Evolutionary conservation across 257 asterid genomes (phyloP).

Genomic region (Cruciata laevipes): DNA sequence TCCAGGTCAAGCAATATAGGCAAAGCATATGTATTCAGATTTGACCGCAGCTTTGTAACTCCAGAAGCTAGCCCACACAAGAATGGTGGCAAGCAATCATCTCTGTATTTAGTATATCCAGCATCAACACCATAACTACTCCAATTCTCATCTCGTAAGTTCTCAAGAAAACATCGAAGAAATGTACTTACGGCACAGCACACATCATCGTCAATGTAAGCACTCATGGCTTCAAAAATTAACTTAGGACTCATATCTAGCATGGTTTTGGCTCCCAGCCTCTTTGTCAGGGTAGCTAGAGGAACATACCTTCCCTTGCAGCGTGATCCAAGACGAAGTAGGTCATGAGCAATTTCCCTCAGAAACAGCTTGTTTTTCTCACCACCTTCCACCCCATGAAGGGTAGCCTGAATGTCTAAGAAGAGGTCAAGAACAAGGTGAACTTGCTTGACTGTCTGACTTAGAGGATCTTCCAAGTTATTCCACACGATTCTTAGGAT

Average conservation of each 20-base stretch:
- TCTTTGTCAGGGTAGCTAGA: conserved; percentile 73
- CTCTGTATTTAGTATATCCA: conserved; percentile 68
- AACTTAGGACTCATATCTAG: conserved; percentile 62
- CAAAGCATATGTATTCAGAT: conserved; percentile 82
- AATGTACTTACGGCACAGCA: conserved; percentile 89
- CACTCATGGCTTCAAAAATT: conserved; percentile 61
- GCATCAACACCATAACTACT: conserved; percentile 62
- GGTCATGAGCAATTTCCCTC: conserved; percentile 69
- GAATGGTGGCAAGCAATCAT: conserved; percentile 68
- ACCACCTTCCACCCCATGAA: conserved; percentile 56
- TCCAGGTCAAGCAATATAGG: conserved; percentile 81
- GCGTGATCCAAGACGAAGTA: conserved; percentile 78
- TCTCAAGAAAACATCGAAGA: conserved; percentile 83
- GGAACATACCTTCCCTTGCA: conserved; percentile 95
- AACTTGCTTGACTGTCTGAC: conserved; percentile 94
- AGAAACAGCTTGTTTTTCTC: conserved; percentile 50
- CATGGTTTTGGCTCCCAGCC: conserved; percentile 74
- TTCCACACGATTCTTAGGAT: conserved; percentile 78
- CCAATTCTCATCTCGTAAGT: conserved; percentile 88
- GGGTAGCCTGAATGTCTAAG: conserved; percentile 66
- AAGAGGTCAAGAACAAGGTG: conserved; percentile 90
- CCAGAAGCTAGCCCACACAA: conserved; percentile 79
- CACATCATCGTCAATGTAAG: conserved; percentile 81
- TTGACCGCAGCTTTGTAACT: conserved; percentile 65
- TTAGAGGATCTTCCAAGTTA: conserved; percentile 94